phyloP scores from a whole-genome alignment of 495 filamentous ascomycete genomes.

The Aspergillus conjunctus region DNA sequence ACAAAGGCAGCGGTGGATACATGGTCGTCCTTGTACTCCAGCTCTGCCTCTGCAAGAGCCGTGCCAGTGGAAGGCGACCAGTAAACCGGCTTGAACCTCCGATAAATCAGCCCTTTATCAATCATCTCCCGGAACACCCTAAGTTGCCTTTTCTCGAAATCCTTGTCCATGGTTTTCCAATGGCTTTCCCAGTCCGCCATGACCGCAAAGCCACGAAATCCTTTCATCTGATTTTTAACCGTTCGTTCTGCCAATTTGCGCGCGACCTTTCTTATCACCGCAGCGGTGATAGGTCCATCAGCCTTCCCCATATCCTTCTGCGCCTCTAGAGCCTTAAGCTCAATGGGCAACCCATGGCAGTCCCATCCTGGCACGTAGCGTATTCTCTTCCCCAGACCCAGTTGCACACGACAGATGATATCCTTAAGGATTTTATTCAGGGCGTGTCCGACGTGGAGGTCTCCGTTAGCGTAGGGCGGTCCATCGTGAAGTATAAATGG shows the following conservation, averaged over 20 bases:
- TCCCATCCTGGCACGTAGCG: constrained; percentile 97
- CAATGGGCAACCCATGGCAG: constrained; percentile 96
- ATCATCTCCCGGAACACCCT: constrained; percentile 85
- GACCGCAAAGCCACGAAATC: constrained; percentile 80
- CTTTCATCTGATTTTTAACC: constrained; percentile 76
- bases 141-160: constrained; percentile 85
- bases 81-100: constrained; percentile 89
- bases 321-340: constrained; percentile 87
- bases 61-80: constrained; percentile 93
- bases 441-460: constrained; percentile 94
- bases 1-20: constrained; percentile 79
- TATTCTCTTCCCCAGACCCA: constrained; percentile 74
- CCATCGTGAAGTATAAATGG: constrained; percentile 91
- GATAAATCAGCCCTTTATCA: constrained; percentile 79
- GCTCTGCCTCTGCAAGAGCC: constrained; percentile 90
- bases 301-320: constrained; percentile 34
- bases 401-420: constrained; percentile 77
- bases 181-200: constrained; percentile 94
- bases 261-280: constrained; percentile 68
- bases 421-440: constrained; percentile 98
- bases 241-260: constrained; percentile 72
- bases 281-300: constrained; percentile 31
- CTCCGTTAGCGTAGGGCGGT: constrained; percentile 94
- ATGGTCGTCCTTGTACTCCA: constrained; percentile 91
- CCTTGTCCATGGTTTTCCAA: constrained; percentile 89